Conservation (phyloP, 768 basidiomycete species). For the Rhodotorula taiwanensis region DNA sequence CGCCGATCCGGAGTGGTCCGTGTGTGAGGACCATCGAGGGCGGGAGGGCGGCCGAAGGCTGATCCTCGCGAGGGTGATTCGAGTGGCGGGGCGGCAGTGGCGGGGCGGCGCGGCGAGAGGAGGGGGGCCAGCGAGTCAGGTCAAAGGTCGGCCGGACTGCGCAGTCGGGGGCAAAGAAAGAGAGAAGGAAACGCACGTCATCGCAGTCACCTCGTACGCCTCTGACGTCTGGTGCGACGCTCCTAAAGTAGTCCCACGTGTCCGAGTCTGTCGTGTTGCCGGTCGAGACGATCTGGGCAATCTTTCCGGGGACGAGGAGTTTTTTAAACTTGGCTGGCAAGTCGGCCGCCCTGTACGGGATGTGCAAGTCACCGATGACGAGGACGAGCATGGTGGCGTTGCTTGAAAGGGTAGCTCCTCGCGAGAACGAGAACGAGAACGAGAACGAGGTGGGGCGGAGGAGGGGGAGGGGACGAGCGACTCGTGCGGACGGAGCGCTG, state of each 20-base stretch:
- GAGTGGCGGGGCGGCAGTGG: neutral
- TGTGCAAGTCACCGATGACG: constrained; percentile 93
- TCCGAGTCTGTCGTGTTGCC: constrained; percentile 97
- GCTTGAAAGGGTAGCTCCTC: neutral
- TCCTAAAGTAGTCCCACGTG: constrained; percentile 90
- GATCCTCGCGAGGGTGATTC: too few species aligned
- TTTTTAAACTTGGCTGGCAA: constrained; percentile 96
- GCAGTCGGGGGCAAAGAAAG: too few species aligned
- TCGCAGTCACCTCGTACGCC: constrained; percentile 93
- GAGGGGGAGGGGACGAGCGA: too few species aligned
- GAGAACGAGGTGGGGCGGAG: neutral
- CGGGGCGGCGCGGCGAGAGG: neutral
- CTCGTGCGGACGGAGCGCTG: too few species aligned
- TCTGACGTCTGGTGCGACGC: constrained; percentile 85
- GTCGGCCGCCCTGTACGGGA: constrained; percentile 77
- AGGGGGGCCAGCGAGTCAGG: neutral
- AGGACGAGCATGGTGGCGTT: constrained; percentile 62
- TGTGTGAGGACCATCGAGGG: constrained; percentile 73
- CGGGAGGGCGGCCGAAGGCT: constrained; percentile 55
- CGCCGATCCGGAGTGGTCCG: constrained; percentile 77
- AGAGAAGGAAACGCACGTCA: constrained; percentile 58
- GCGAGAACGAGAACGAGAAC: neutral
- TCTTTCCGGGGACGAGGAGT: constrained; percentile 87
- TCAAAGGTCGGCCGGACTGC: too few species aligned
- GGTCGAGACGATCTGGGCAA: constrained; percentile 93